Evolutionary conservation across 116 monocot species (phyloP), one percentile per base, ranked within the genome.

Genomic region (Posidonia oceanica): DNA sequence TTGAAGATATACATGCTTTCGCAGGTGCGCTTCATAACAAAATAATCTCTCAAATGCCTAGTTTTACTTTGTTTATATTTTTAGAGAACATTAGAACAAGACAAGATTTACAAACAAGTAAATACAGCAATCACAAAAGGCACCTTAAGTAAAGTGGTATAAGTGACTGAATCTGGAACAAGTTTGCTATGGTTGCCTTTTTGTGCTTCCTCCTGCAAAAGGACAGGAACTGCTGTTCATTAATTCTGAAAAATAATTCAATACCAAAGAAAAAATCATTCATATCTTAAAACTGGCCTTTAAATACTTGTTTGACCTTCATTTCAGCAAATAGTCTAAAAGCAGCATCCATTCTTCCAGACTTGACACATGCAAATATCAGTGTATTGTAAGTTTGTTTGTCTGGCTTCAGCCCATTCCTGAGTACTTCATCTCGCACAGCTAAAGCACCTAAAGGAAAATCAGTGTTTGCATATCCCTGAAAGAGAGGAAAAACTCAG

Each of bases 101-200:
- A 38, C 29, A 23, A 36, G 18, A 69, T 54, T 69, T 69, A 69
- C 55, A 38, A 56, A 56, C 69, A 69, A 17, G 16, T 55, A 69
- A 69, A 69, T 54, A 69, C 39, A 56, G 36, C 36, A 69, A 69
- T 39, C 36, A 69, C 56, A 69, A 56, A 36, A 37, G 22, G 14
- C 23, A 92, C 91, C 91, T 88, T 81, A 42, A 92, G 85, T 69
- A 91, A 72, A 22, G 83, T 88, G 39, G 91, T 86, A 77, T 88
- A 92, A 69, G 91, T 92, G 63, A 88, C 76, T 75, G 81, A 76
- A 86, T 92, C 86, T 14, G 91, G 88, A 74, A 71, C 36, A 57
- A 88, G 77, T 52, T 81, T 77, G 40, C 38, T 54, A 17, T 69
- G 14, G 42, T 74, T 76, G 54, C 61, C 48, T 70, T 68, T 86